Evolutionary conservation across 192 early-diverging fungal genomes (phyloP), one percentile per base, ranked within the genome.

Genomic region (Helicostylum pulchrum): DNA sequence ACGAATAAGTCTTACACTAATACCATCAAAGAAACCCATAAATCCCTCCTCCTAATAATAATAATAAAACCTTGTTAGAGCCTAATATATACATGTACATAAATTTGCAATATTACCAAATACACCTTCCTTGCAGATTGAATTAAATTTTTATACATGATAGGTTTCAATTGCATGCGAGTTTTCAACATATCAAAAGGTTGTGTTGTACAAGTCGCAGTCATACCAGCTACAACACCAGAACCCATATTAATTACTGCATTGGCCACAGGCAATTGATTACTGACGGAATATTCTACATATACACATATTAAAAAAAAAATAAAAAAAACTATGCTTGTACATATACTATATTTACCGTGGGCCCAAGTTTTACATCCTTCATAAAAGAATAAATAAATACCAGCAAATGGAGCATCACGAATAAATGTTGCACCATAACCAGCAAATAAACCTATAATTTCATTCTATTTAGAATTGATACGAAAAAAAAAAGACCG

Each of bases 181-280:
- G 95, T 97, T 65, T 94, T 94, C 48, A 95, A 73, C 82, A 96
- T 83, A 59, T 97, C 95, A 71, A 97, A 97, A 7, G 95, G 95
- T 61, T 97, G 92, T 0, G 95, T 97, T 39, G 92, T 51, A 8
- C 84, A 77, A 36, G 94, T 93, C 0, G 94, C 89, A 1, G 82
- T 62, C 15, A 91, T 72, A 0, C 95, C 92, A 4, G 87, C 85
- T 6, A 83, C 49, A 7, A 91, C 70, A 31, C 87, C 74, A 14
- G 74, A 76, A 23, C 65, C 66, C 31, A 76, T 31, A 49, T 76
- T 76, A 19, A 76, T 59, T 10, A 59, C 64, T 10, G 73, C 66
- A 78, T 79, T 64, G 61, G 69, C 30, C 52, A 60, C 64, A 7
- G 61, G 51, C 3, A 69, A 21, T 0, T 74, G 51, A 26, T 74